phyloP scores from a whole-genome alignment of 441 rosid genomes.

The Eruca vesicaria region DNA sequence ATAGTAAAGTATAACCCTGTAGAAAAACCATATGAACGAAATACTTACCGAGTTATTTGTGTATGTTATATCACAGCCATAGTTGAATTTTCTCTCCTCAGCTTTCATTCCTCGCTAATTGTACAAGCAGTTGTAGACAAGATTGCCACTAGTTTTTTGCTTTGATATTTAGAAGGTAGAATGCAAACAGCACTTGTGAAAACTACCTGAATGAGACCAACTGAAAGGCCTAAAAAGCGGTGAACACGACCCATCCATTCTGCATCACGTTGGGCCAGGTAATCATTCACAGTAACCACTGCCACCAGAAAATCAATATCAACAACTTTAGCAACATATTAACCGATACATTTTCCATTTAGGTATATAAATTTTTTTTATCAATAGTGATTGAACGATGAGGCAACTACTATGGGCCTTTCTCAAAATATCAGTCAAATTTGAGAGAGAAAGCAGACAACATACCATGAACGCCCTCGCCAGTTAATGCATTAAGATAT shows the following conservation, averaged over 20 bases:
- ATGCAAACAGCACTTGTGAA: background rate
- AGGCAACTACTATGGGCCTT: too few relatives aligned
- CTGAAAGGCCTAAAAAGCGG: conserved; percentile 91
- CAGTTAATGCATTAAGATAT: conserved; percentile 87
- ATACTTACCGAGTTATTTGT: conserved; percentile 84
- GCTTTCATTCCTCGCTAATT: conserved; percentile 80
- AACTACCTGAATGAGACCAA: conserved; percentile 91
- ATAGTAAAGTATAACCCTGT: background rate
- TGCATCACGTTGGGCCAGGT: conserved; percentile 97
- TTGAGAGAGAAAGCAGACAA: conserved; percentile 8
- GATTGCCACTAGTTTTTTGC: too few relatives aligned
- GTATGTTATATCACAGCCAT: conserved; percentile 88
- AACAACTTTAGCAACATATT: conserved; percentile 16
- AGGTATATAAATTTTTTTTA: too few relatives aligned
- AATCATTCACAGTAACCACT: conserved; percentile 98
- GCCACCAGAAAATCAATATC: conserved; percentile 35
- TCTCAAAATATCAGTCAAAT: conserved; percentile 5
- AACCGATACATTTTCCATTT: too few relatives aligned
- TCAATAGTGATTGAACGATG: background rate
- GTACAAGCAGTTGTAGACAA: too few relatives aligned
- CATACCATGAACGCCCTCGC: conserved; percentile 97
- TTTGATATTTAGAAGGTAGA: background rate
- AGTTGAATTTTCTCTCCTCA: conserved; percentile 77
- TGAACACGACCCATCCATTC: conserved; percentile 99
- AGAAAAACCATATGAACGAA: conserved; percentile 19